Conservation (phyloP, 257 asterid genomes). For the Solanum lignicaule region DNA sequence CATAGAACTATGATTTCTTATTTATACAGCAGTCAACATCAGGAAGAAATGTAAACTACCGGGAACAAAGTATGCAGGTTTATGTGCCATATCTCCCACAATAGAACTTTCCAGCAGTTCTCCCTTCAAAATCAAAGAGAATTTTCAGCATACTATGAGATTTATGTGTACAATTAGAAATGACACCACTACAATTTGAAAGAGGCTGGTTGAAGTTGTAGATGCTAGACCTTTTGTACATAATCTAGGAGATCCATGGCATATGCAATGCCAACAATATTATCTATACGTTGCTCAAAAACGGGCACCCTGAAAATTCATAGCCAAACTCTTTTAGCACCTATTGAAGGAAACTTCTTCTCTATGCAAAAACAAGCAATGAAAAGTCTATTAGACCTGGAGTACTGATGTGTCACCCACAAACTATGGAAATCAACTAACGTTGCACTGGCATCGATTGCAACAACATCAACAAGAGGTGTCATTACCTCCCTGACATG, state of each 20-base stretch:
- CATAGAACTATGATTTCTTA: background rate
- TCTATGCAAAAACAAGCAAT: background rate
- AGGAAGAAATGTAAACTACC: conserved; percentile 34
- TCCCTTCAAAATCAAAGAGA: conserved; percentile 87
- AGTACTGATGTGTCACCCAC: conserved; percentile 96
- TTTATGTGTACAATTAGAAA: conserved; percentile 24
- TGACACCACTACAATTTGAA: conserved; percentile 8
- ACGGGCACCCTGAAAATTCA: conserved; percentile 76
- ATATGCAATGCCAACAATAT: conserved; percentile 96
- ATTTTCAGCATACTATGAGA: conserved; percentile 42
- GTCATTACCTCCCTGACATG: conserved; percentile 99
- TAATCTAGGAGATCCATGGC: conserved; percentile 97
- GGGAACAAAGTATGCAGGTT: conserved; percentile 98
- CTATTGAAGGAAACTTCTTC: background rate
- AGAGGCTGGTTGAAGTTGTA: conserved; percentile 6
- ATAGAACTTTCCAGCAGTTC: conserved; percentile 75
- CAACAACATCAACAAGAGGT: conserved; percentile 95
- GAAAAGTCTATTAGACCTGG: conserved; percentile 47
- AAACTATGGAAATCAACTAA: conserved; percentile 85
- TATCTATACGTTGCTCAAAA: conserved; percentile 94
- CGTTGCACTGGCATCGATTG: conserved; percentile 84
- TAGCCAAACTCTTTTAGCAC: conserved; percentile 5
- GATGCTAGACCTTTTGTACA: conserved; percentile 71
- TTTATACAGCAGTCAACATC: background rate
- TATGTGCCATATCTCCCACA: conserved; percentile 90